phyloP scores from a whole-genome alignment of 78 protist species.

The Dictyostelium purpureum region DNA sequence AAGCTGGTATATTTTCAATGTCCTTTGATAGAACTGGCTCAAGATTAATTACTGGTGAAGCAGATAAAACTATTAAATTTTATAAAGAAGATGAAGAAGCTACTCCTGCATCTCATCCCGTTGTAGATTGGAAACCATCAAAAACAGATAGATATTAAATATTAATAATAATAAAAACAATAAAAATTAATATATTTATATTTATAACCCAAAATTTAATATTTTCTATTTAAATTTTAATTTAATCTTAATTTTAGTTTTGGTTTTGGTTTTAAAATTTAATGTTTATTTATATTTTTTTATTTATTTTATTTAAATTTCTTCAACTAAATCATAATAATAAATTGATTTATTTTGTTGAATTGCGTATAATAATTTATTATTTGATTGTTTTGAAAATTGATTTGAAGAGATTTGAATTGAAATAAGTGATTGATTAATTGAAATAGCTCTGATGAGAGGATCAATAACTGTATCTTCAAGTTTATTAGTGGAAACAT shows the following conservation, averaged over 20 bases:
- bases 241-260: too few relatives aligned
- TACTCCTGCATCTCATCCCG: conserved; percentile 10
- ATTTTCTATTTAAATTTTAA: too few relatives aligned
- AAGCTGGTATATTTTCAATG: conserved; percentile 88
- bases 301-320: not conserved
- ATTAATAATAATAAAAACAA: not conserved
- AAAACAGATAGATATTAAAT: not conserved
- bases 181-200: not conserved
- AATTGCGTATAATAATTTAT: conserved; percentile 16
- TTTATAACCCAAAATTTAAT: too few relatives aligned
- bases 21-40: conserved; percentile 96
- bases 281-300: not conserved
- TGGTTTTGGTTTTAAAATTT: not conserved
- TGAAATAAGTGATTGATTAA: conserved; percentile 1
- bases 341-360: conserved; percentile 59
- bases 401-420: conserved; percentile 63
- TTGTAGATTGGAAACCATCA: conserved; percentile 22
- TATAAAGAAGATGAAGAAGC: conserved; percentile 87
- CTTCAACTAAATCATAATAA: conserved; percentile 65
- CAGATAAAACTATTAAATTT: conserved; percentile 98
- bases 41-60: conserved; percentile 96
- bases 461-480: conserved; percentile 33
- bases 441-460: not conserved
- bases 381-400: conserved; percentile 57
- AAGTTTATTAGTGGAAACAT: conserved; percentile 37